Percentiles rank a stretch among this genome's conserved stretches.
phyloP scores from a whole-genome alignment of 306 rosid species.

The Cicer judaicum region DNA sequence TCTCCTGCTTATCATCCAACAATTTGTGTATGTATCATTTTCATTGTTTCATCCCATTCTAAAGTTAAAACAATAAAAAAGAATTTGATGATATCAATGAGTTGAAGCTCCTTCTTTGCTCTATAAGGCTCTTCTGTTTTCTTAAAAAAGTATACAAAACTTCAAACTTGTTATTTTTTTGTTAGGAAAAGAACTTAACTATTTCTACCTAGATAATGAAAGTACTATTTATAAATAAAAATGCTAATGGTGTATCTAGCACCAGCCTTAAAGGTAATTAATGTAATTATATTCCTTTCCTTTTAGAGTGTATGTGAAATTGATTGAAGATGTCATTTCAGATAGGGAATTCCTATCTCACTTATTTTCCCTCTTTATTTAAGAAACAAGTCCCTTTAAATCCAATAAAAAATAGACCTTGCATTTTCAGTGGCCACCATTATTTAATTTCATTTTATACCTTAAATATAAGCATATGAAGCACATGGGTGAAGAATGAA shows the following conservation, averaged over 20 bases:
- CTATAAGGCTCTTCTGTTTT: background rate
- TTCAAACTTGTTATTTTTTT: no score
- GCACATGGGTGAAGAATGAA: no score
- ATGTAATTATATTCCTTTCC: background rate
- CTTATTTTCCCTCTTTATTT: background rate
- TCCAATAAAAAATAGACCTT: background rate
- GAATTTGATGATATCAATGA: background rate
- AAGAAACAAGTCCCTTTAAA: background rate
- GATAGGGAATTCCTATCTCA: background rate
- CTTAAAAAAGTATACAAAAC: background rate
- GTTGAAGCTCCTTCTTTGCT: background rate
- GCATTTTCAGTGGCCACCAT: background rate
- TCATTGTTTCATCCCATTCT: background rate
- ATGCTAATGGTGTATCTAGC: background rate
- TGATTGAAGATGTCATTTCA: constrained; percentile 2
- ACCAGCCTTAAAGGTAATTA: background rate
- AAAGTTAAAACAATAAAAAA: background rate
- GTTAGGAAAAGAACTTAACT: no score
- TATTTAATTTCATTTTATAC: background rate
- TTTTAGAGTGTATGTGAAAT: constrained; percentile 1
- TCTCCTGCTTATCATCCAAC: background rate
- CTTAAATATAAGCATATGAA: background rate
- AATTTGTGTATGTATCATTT: background rate
- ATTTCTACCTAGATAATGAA: no score
- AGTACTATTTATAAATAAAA: background rate